A percentile compares a stretch with the other conserved stretches of the same genome.
Evolutionary conservation across 164 flowering plant genomes (phyloP).

Genomic region (Sedum album): DNA sequence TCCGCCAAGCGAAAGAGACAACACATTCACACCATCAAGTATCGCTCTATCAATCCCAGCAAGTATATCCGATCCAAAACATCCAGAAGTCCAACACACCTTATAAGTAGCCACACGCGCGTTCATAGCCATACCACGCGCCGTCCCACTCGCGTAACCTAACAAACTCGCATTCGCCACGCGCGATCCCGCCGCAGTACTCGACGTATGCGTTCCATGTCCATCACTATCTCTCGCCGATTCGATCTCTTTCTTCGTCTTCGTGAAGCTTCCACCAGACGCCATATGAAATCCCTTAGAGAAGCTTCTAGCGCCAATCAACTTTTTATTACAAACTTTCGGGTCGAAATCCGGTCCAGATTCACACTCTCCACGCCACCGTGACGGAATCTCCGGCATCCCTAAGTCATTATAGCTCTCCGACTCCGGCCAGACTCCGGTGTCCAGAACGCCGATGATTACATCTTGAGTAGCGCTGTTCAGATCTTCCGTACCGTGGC

Average conservation of each 20-base stretch:
- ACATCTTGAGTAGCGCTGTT: conserved; percentile 50
- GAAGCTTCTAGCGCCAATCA: conserved; percentile 74
- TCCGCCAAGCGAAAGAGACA: no score
- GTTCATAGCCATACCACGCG: conserved; percentile 74
- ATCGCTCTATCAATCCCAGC: background rate
- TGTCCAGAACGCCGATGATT: conserved; percentile 71
- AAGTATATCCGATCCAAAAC: conserved; percentile 27
- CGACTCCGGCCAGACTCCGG: conserved; percentile 85
- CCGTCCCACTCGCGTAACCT: no score
- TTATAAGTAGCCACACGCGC: conserved; percentile 74
- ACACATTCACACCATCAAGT: background rate
- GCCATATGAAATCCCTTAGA: conserved; percentile 56
- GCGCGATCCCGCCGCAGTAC: no score
- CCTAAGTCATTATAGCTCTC: conserved; percentile 43
- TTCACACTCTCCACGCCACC: conserved; percentile 67
- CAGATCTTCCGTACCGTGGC: conserved; percentile 24
- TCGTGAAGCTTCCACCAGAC: conserved; percentile 16
- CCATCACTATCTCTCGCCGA: conserved; percentile 70
- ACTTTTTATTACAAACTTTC: conserved; percentile 53
- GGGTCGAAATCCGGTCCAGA: conserved; percentile 41
- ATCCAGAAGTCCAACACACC: conserved; percentile 69
- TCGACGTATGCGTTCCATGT: conserved; percentile 93
- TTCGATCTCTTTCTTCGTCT: conserved; percentile 20
- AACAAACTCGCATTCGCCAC: no score
- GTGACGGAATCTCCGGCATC: conserved; percentile 44